phyloP scores from a whole-genome alignment of 768 basidiomycete genomes.

The Phlegmacium glaucopus region DNA sequence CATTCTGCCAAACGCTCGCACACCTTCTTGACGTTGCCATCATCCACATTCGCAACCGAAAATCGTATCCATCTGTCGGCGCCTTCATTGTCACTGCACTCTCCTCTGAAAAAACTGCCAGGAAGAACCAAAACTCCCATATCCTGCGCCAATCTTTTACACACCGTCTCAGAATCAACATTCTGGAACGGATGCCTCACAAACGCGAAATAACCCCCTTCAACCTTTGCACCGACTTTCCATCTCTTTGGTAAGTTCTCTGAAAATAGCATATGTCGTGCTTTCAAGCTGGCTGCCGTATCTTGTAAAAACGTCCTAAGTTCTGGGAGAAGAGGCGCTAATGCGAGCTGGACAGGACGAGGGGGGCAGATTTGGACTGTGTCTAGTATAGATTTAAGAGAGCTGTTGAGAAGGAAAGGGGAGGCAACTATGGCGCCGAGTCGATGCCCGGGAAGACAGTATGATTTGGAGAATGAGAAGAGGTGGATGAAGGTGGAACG shows the following conservation, averaged over 20 bases:
- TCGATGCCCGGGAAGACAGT: constrained; percentile 79
- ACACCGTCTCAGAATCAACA: constrained; percentile 48
- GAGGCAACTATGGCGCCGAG: constrained; percentile 70
- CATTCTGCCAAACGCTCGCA: constrained; percentile 48
- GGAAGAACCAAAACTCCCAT: constrained; percentile 68
- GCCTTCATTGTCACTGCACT: constrained; percentile 8
- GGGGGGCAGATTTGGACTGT: constrained; percentile 81
- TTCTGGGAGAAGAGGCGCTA: constrained; percentile 51
- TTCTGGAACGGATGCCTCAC: constrained; percentile 61
- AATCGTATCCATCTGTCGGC: constrained; percentile 66
- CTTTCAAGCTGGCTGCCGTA: constrained; percentile 41
- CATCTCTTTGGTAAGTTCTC: constrained; percentile 47
- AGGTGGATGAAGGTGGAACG: constrained; percentile 60
- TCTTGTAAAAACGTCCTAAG: constrained; percentile 51
- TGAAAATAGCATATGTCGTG: constrained; percentile 60
- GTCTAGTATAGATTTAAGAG: constrained; percentile 60
- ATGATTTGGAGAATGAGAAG: constrained; percentile 80
- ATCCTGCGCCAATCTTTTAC: constrained; percentile 53
- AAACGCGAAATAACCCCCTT: constrained; percentile 80
- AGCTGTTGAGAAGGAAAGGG: constrained; percentile 44
- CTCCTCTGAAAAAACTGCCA: constrained; percentile 52
- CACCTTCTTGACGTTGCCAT: constrained; percentile 50
- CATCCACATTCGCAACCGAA: constrained; percentile 78
- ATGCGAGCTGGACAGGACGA: constrained; percentile 65
- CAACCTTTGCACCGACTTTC: constrained; percentile 63